Evolutionary conservation across 116 monocot genomes (phyloP), one percentile per base, ranked within the genome.

Genomic region (Cymodocea nodosa): DNA sequence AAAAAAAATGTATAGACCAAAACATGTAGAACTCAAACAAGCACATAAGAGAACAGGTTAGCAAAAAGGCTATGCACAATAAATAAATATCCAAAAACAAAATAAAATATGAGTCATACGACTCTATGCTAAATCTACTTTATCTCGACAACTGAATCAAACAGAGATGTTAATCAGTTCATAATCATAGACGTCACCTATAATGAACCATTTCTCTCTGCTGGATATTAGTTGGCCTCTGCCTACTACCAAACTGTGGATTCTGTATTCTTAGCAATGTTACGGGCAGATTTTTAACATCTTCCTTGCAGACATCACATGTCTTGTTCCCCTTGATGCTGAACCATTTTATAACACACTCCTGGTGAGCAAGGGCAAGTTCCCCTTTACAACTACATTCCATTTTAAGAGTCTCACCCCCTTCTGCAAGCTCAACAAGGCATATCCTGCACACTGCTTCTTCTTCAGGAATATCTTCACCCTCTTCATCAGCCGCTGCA

Each of bases 361-460:
- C 90, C 78, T 95, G 78, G 81, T 95, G 95, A 39, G 90, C 95
- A 81, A 95, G 87, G 23, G 95, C 95, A 60, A 95, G 85, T 55
- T 90, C 95, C 37, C 95, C 95, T 81, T 85, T 90, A 86, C 95
- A 95, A 71, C 90, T 87, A 52, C 95, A 95, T 55, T 95, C 90
- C 95, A 95, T 81, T 67, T 95, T 95, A 50, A 95, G 74, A 62
- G 90, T 87, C 74, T 95, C 90, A 15, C 95, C 90, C 35, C 87
- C 90, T 76, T 95, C 95, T 3, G 75, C 61, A 48, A 95, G 87
- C 64, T 90, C 95, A 70, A 83, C 66, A 4, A 95, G 70, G 68
- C 95, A 95, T 77, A 95, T 95, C 61, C 95, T 76, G 72, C 95
- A 95, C 13, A 95, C 85, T 50, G 95, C 95, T 71, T 95, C 95